phyloP scores from a whole-genome alignment of 2,329 filamentous ascomycete genomes.

The Alternaria arbusti region DNA sequence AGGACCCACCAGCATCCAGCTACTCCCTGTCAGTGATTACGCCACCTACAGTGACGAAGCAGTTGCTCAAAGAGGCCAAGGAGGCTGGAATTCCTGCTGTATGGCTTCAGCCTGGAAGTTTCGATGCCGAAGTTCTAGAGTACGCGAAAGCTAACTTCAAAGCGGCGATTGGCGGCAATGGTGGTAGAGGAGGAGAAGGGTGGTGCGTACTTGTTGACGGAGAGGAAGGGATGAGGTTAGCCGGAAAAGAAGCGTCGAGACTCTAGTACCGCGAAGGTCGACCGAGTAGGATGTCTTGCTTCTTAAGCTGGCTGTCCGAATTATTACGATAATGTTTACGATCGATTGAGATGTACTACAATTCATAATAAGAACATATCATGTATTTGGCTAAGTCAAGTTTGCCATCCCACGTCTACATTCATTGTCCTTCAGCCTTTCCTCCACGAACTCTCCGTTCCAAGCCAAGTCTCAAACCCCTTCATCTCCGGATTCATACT shows the following conservation, averaged over 20 bases:
- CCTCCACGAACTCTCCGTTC: slow-evolving; percentile 48
- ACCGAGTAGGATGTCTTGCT: neutral
- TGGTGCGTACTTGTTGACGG: slow-evolving; percentile 53
- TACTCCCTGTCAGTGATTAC: slow-evolving; percentile 86
- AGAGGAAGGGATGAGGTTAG: slow-evolving; percentile 43
- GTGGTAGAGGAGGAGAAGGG: slow-evolving; percentile 42
- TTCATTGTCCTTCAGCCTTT: neutral
- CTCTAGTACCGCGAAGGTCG: slow-evolving; percentile 16
- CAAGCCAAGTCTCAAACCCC: slow-evolving; percentile 54
- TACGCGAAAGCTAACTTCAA: slow-evolving; percentile 74
- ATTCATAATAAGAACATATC: neutral
- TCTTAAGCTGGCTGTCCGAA: neutral
- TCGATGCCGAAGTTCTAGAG: slow-evolving; percentile 74
- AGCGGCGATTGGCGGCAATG: slow-evolving; percentile 66
- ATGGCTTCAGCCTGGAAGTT: slow-evolving; percentile 83
- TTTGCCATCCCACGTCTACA: neutral
- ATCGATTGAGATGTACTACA: too few species aligned
- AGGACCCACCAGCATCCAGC: slow-evolving; percentile 59
- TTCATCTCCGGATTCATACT: slow-evolving; percentile 52
- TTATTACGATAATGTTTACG: neutral
- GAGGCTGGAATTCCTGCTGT: slow-evolving; percentile 69
- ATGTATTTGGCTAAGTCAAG: neutral
- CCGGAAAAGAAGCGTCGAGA: slow-evolving; percentile 44
- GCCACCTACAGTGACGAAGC: slow-evolving; percentile 76
- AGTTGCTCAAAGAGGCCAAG: slow-evolving; percentile 77